These are phyloP conservation scores for Canavalia gladiata DNA, from an alignment of 306 rosid species.

Conservation along the genomic window DNA sequence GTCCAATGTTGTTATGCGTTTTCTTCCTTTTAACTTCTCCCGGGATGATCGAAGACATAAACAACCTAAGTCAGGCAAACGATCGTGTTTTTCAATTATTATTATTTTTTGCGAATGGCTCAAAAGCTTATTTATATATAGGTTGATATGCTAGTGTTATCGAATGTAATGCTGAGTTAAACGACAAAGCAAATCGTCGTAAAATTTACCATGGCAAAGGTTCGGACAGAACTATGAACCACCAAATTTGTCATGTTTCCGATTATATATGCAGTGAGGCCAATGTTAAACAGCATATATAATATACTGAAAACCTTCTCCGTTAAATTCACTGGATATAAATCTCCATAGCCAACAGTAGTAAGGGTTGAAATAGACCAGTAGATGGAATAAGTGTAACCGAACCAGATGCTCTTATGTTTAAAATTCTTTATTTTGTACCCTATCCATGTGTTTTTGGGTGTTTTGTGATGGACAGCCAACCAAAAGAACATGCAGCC, in stretches of 20 bases:
- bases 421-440: conserved; percentile 56
- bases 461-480: conserved; percentile 61
- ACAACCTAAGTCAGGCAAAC: not conserved
- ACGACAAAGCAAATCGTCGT: not conserved
- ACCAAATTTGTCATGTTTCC: conserved; percentile 92
- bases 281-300: conserved; percentile 89
- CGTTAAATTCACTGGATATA: conserved; percentile 74
- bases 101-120: not conserved
- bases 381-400: conserved; percentile 81
- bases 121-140: not conserved
- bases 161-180: conserved; percentile 25
- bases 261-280: conserved; percentile 85
- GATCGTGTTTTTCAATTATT: not conserved
- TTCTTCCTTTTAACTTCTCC: not conserved
- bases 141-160: conserved; percentile 31
- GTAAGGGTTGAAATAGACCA: conserved; percentile 87
- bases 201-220: conserved; percentile 58
- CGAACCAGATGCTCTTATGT: conserved; percentile 59
- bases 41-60: too few relatives aligned
- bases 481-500: conserved; percentile 91
- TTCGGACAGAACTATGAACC: conserved; percentile 76
- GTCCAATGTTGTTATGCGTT: not conserved
- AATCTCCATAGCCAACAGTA: conserved; percentile 94
- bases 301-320: conserved; percentile 78
- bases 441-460: conserved; percentile 81